phyloP scores from a whole-genome alignment of 257 asterid species.

The Anisodus acutangulus region DNA sequence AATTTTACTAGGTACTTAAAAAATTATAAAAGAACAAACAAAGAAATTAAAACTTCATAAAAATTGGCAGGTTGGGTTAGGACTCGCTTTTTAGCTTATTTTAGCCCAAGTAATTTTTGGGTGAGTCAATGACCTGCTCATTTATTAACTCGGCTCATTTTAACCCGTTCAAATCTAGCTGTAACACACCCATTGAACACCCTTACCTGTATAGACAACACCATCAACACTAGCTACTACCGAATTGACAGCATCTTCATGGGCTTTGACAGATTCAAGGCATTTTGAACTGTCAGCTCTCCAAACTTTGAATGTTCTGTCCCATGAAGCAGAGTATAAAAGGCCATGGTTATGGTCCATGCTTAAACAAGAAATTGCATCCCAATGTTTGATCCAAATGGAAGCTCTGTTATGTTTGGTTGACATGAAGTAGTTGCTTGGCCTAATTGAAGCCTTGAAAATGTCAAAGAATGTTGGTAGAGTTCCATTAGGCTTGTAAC shows the following conservation, averaged over 20 bases:
- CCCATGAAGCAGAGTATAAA: constrained; percentile 42
- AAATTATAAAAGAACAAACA: too few species aligned
- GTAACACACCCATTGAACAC: too few species aligned
- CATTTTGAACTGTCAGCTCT: constrained; percentile 33
- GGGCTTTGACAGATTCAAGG: constrained; percentile 38
- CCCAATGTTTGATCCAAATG: constrained; percentile 36
- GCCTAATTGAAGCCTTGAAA: constrained; percentile 35
- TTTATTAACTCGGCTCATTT: too few species aligned
- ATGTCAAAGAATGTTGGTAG: constrained; percentile 38
- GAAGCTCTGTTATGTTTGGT: constrained; percentile 28
- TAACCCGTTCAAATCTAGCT: too few species aligned
- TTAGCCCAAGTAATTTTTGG: too few species aligned
- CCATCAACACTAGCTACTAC: constrained; percentile 39
- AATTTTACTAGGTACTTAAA: too few species aligned
- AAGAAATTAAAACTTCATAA: too few species aligned
- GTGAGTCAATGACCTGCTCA: too few species aligned
- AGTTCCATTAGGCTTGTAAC: constrained; percentile 33
- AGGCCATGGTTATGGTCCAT: constrained; percentile 32
- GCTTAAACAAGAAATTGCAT: constrained; percentile 38
- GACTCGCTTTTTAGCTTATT: too few species aligned
- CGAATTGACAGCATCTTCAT: constrained; percentile 40
- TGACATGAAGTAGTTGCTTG: constrained; percentile 33
- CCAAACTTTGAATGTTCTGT: constrained; percentile 41
- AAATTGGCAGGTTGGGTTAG: too few species aligned
- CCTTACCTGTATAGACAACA: constrained; percentile 26